phyloP scores from a whole-genome alignment of 352 stramenopile species.

The Globisporangium cederbergense region DNA sequence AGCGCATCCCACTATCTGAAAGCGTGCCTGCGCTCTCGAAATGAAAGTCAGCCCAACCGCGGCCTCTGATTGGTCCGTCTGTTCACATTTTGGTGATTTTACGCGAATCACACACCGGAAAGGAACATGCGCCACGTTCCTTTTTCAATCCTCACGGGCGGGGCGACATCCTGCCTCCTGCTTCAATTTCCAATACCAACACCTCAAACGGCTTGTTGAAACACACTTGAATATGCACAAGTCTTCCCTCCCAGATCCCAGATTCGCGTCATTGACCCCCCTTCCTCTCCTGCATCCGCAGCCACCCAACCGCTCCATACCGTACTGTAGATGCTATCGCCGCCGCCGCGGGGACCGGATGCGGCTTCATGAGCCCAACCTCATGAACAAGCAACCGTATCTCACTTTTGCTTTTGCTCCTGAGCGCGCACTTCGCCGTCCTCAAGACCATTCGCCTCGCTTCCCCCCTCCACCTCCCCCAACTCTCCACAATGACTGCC shows the following conservation, averaged over 20 bases:
- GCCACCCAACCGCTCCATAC: constrained; percentile 1
- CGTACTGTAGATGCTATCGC: not conserved
- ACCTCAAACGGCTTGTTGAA: not conserved
- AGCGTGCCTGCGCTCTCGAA: not conserved
- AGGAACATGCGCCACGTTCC: constrained; percentile 52
- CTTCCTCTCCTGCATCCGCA: not conserved
- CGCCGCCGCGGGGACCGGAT: not conserved
- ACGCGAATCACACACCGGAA: constrained; percentile 37
- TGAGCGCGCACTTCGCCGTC: constrained; percentile 23
- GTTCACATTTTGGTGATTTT: not conserved
- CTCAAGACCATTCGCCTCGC: constrained; percentile 31
- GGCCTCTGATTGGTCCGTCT: not conserved
- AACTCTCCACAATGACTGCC: constrained; percentile 27
- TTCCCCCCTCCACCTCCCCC: constrained; percentile 12
- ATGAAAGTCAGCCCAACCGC: not conserved
- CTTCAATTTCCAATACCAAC: not conserved
- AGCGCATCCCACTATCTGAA: not conserved
- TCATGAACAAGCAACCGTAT: not conserved
- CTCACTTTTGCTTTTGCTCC: constrained; percentile 68
- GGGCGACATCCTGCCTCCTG: not conserved
- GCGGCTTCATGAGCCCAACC: not conserved
- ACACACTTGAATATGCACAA: not conserved
- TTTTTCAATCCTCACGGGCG: not conserved
- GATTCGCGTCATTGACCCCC: not conserved
- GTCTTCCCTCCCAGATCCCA: constrained; percentile 1